Evolutionary conservation across 2,329 filamentous ascomycete genomes (phyloP).

Genomic region (Elsinoe fawcettii): DNA sequence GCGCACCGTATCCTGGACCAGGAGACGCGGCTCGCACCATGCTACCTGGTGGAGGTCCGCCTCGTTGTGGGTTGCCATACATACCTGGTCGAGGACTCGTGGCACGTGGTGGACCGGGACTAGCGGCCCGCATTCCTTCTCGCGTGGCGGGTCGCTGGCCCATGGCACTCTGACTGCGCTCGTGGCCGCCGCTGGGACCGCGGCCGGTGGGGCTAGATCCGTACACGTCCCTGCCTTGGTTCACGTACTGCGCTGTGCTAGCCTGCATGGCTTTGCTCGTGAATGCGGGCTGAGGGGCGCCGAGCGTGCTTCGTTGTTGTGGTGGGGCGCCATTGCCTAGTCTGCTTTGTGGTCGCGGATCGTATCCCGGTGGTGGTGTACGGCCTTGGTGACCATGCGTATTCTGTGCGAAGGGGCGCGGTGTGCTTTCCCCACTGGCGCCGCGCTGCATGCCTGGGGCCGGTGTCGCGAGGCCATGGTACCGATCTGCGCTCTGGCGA

Average conservation of each 20-base stretch:
- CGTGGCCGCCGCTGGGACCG: conserved; percentile 10
- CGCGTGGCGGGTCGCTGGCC: conserved; percentile 52
- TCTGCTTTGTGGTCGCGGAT: conserved; percentile 62
- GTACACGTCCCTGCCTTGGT: conserved; percentile 77
- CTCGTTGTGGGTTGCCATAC: conserved; percentile 30
- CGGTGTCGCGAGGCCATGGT: conserved; percentile 86
- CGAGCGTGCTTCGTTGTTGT: conserved; percentile 65
- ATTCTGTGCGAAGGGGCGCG: conserved; percentile 38
- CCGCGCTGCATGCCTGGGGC: conserved; percentile 40
- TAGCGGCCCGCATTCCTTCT: conserved; percentile 49
- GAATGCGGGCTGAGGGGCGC: conserved; percentile 82
- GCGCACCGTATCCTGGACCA: conserved; percentile 37
- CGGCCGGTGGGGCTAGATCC: conserved; percentile 21
- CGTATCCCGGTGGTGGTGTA: conserved; percentile 82
- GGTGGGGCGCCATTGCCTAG: conserved; percentile 27
- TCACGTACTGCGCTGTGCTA: conserved; percentile 79
- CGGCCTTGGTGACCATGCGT: conserved; percentile 55
- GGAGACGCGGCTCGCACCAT: conserved; percentile 44
- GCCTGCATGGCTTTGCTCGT: conserved; percentile 95
- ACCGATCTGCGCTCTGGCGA: conserved; percentile 90
- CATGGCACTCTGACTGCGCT: conserved; percentile 26
- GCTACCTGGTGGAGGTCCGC: conserved; percentile 29
- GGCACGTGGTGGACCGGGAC: conserved; percentile 58
- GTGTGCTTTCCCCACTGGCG: conserved; percentile 32
- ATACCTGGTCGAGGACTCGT: conserved; percentile 51